Conservation (phyloP, 495 filamentous ascomycete species). For the Neurospora sp. region DNA sequence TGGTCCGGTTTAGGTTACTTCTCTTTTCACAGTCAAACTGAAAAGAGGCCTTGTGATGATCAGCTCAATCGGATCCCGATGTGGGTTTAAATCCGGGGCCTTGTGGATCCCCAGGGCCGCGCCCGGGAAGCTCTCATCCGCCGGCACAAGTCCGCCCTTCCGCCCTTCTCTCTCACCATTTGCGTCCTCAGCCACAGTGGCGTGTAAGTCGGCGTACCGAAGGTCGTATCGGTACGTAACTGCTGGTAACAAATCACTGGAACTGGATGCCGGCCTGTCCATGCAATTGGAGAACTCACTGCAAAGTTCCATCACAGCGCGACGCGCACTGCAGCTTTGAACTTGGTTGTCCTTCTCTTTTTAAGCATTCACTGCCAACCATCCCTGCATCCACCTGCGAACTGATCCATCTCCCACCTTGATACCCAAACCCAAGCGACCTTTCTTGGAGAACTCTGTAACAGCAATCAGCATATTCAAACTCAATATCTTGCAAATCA, state of each 20-base stretch:
- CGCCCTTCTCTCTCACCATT: neutral
- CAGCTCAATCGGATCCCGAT: neutral
- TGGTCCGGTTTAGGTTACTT: too few species aligned
- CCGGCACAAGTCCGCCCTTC: neutral
- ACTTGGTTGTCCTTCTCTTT: neutral
- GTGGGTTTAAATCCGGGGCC: neutral
- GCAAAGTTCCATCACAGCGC: neutral
- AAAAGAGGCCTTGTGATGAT: neutral
- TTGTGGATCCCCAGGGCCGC: neutral
- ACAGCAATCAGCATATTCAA: neutral
- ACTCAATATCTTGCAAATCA: neutral
- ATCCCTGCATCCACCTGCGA: neutral
- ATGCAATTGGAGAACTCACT: neutral
- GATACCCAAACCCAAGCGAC: neutral
- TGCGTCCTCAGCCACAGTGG: constrained; percentile 4
- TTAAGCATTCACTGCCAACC: neutral
- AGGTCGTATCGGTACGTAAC: neutral
- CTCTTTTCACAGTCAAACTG: neutral
- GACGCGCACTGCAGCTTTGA: neutral
- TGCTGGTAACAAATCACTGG: neutral
- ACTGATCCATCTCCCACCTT: neutral
- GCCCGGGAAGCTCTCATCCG: neutral
- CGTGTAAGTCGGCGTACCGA: neutral
- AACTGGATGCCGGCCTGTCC: neutral
- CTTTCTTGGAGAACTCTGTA: neutral